Evolutionary conservation across 345 rosid species (phyloP), one percentile per base, ranked within the genome.

Genomic region (Anacardium occidentale): DNA sequence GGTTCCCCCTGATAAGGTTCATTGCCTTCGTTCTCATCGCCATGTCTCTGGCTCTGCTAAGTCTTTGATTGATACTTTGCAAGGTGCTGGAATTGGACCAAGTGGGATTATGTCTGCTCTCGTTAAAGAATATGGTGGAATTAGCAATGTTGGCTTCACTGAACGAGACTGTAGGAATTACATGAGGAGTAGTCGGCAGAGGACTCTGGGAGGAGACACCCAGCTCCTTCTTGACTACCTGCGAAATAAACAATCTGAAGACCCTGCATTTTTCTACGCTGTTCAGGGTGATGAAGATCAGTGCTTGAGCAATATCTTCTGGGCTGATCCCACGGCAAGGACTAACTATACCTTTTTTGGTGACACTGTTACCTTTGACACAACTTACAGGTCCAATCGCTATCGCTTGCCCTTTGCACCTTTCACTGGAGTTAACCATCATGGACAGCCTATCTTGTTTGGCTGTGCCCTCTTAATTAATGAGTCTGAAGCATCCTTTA

Each of bases 361-460:
- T 10, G 86, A 83, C 67, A 68, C 82, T 4, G 70, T 83, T 13
- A 74, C 74, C 42, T 80, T 80, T 21, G 82, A 83, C 51, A 80
- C 86, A 37, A 72, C 74, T 40, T 83, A 83, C 72, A 73, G 80
- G 59, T 52, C 78, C 10, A 76, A 83, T 72, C 44, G 79, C 32
- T 83, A 75, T 45, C 70, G 84, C 6, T 40, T 83, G 57, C 86
- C 86, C 51, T 80, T 83, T 76, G 86, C 86, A 54, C 74, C 86
- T 11, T 83, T 83, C 65, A 78, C 78, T 7, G 84, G 84, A 20
- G 75, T 80, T 14, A 83, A 83, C 26, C 80, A 83, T 78, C 86
- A 83, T 18, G 86, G 82, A 13, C 86, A 83, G 58, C 82, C 84
- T 21, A 77, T 83, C 15, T 62, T 83, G 66, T 78, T 83, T 34